These are phyloP conservation scores for Dendrocalamus latiflorus DNA, from an alignment of 202 grass and related monocot genomes.

Conservation along the genomic window DNA sequence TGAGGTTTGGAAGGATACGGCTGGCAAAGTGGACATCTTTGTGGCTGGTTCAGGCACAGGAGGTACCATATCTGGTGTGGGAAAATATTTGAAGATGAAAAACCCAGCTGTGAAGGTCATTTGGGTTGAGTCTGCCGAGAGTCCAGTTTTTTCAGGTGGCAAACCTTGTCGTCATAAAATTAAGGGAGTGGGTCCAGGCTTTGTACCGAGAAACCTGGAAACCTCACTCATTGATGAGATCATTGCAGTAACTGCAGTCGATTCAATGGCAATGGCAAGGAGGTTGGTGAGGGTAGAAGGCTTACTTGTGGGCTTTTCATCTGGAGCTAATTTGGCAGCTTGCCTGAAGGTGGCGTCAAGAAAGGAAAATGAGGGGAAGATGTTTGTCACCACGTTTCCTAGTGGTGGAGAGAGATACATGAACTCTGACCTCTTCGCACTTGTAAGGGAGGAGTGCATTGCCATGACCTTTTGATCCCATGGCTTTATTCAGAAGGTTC, in stretches of 20 bases:
- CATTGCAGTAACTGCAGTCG: slow-evolving; percentile 37
- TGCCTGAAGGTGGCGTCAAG: too few relatives aligned
- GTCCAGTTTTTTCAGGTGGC: slow-evolving; percentile 38
- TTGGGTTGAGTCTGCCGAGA: slow-evolving; percentile 47
- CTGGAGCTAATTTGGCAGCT: too few relatives aligned
- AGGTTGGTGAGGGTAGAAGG: too few relatives aligned
- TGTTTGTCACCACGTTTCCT: too few relatives aligned
- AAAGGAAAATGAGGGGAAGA: too few relatives aligned
- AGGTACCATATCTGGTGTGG: slow-evolving; percentile 31
- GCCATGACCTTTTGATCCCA: too few relatives aligned
- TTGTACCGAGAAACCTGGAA: slow-evolving; percentile 42
- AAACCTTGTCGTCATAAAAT: slow-evolving; percentile 40
- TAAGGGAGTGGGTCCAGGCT: slow-evolving; percentile 39
- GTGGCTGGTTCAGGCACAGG: slow-evolving; percentile 44
- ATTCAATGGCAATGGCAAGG: too few relatives aligned
- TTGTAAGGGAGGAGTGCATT: too few relatives aligned
- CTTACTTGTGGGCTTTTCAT: too few relatives aligned
- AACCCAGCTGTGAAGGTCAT: slow-evolving; percentile 32
- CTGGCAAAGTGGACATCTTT: slow-evolving; percentile 48
- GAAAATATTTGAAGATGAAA: slow-evolving; percentile 50
- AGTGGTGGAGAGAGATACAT: too few relatives aligned
- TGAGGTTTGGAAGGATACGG: slow-evolving; percentile 53
- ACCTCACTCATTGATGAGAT: slow-evolving; percentile 46
- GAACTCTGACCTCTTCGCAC: too few relatives aligned
- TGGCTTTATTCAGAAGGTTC: too few relatives aligned